These are phyloP conservation scores for Lipomyces spencermartinsiae DNA, from an alignment of 805 yeast species.

Conservation along the genomic window DNA sequence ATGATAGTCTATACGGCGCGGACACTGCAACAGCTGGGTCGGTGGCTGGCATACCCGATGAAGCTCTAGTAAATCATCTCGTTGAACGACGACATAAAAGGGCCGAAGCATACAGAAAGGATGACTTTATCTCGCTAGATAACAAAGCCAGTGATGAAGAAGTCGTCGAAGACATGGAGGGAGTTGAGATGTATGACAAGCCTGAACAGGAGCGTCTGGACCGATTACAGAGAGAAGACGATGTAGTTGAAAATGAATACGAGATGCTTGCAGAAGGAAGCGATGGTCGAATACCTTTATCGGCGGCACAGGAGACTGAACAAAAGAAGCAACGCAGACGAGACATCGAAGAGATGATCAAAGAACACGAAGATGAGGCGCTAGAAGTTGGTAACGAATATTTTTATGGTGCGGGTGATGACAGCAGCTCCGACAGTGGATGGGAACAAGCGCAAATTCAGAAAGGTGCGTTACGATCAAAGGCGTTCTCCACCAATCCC, in stretches of 20 bases:
- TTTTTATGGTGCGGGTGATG: constrained; percentile 19
- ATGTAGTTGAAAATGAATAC: constrained; percentile 28
- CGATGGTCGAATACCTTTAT: constrained; percentile 36
- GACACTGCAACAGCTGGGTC: constrained; percentile 24
- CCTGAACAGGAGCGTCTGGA: not conserved
- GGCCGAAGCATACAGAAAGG: constrained; percentile 11
- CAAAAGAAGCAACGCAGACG: constrained; percentile 25
- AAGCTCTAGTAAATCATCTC: constrained; percentile 33
- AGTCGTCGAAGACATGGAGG: constrained; percentile 11
- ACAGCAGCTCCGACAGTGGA: constrained; percentile 26
- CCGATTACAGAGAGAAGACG: constrained; percentile 31
- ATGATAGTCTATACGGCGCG: constrained; percentile 16
- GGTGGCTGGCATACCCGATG: constrained; percentile 33
- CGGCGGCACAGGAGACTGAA: constrained; percentile 28
- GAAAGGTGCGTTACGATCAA: constrained; percentile 31
- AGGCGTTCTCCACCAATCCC: not conserved
- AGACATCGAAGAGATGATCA: constrained; percentile 29
- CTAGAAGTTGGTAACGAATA: constrained; percentile 15
- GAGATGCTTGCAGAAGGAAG: constrained; percentile 36
- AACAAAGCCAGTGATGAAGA: constrained; percentile 20
- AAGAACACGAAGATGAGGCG: constrained; percentile 32
- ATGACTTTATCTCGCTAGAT: constrained; percentile 33
- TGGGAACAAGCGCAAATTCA: constrained; percentile 36
- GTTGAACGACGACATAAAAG: constrained; percentile 27
- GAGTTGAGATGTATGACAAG: constrained; percentile 19